Percentiles rank a stretch among this genome's conserved stretches.
These are phyloP conservation scores for Umbelopsis ramanniana DNA, from an alignment of 192 early-diverging fungal species.

Conservation along the genomic window DNA sequence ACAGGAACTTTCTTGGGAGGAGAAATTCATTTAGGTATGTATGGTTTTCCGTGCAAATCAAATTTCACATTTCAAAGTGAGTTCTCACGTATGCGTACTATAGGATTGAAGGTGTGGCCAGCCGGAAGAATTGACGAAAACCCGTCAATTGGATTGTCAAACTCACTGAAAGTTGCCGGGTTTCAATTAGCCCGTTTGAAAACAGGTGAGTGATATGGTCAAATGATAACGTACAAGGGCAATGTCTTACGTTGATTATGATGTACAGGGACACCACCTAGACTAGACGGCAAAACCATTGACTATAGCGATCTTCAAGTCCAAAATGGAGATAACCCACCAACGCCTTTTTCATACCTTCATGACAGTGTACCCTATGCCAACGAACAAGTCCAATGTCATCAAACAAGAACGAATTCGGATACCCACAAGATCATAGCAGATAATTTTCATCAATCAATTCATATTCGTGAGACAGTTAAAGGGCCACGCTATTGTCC, in stretches of 20 bases:
- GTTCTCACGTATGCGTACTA: not conserved
- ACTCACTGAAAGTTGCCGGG: slow-evolving; percentile 72
- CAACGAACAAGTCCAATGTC: slow-evolving; percentile 67
- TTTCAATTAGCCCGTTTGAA: slow-evolving; percentile 81
- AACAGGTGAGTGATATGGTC: slow-evolving; percentile 48
- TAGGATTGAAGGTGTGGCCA: slow-evolving; percentile 64
- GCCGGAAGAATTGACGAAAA: slow-evolving; percentile 76
- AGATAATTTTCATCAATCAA: slow-evolving; percentile 76
- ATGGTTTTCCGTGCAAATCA: not conserved
- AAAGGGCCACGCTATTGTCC: slow-evolving; percentile 85
- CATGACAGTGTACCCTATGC: slow-evolving; percentile 71
- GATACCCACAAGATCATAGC: slow-evolving; percentile 69
- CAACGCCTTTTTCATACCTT: slow-evolving; percentile 77
- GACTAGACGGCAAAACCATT: slow-evolving; percentile 76
- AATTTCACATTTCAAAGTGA: not conserved
- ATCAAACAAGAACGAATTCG: slow-evolving; percentile 77
- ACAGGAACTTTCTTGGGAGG: slow-evolving; percentile 84
- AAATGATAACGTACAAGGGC: not conserved
- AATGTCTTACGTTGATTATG: not conserved
- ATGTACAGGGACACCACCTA: slow-evolving; percentile 69
- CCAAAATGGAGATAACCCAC: slow-evolving; percentile 74
- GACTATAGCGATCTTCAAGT: slow-evolving; percentile 67
- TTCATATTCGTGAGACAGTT: slow-evolving; percentile 85
- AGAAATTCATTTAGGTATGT: slow-evolving; percentile 78
- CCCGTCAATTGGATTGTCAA: slow-evolving; percentile 75